Evolutionary conservation across 75 land plant species (phyloP).

Genomic region (Cryptomeria japonica): DNA sequence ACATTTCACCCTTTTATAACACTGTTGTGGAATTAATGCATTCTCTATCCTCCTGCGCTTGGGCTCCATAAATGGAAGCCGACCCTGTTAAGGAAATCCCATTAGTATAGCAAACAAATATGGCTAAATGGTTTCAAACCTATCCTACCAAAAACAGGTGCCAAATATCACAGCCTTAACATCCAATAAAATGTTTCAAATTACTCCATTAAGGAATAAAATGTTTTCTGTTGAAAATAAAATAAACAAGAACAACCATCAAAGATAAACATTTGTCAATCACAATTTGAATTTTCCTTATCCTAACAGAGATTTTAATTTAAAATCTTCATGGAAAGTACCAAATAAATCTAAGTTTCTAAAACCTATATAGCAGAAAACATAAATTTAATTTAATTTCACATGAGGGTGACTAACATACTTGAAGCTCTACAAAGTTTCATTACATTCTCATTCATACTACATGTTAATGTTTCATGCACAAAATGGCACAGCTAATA

Average conservation of each 20-base stretch:
- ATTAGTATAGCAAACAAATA: background rate
- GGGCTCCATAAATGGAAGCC: conserved; percentile 79
- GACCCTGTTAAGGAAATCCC: conserved; percentile 26
- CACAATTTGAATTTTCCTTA: background rate
- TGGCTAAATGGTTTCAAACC: background rate
- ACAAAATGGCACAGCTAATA: too few relatives aligned
- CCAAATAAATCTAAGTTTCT: too few relatives aligned
- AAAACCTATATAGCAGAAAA: too few relatives aligned
- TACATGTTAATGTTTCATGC: too few relatives aligned
- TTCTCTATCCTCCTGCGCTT: conserved; percentile 42
- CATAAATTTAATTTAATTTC: too few relatives aligned
- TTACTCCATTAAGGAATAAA: background rate
- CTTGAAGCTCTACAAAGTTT: too few relatives aligned
- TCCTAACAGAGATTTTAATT: too few relatives aligned
- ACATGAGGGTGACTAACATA: too few relatives aligned
- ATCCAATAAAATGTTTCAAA: background rate
- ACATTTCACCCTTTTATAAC: conserved; percentile 66
- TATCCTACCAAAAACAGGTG: background rate
- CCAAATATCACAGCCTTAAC: background rate
- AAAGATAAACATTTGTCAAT: background rate
- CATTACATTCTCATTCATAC: too few relatives aligned
- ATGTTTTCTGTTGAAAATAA: background rate
- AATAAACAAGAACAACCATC: background rate
- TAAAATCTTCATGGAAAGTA: too few relatives aligned
- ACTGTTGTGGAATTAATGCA: conserved; percentile 37